phyloP scores from a whole-genome alignment of 352 stramenopile species.

The Phytophthora sp. region DNA sequence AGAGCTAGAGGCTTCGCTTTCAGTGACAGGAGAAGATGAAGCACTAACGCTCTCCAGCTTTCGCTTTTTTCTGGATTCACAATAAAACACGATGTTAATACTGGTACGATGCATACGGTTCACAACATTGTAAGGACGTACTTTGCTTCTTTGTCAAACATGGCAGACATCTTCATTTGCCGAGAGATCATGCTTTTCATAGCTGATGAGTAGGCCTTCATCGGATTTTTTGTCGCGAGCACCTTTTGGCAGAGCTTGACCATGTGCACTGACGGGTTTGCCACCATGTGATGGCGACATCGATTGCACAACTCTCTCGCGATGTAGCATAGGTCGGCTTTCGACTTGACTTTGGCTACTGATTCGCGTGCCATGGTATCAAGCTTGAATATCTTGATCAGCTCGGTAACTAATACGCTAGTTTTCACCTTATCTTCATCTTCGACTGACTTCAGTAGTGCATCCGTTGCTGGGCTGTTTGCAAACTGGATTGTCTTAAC shows the following conservation, averaged over 20 bases:
- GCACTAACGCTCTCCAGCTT: slow-evolving; percentile 61
- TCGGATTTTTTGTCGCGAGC: slow-evolving; percentile 70
- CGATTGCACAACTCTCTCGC: slow-evolving; percentile 79
- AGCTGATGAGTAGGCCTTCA: slow-evolving; percentile 81
- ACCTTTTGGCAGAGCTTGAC: slow-evolving; percentile 84
- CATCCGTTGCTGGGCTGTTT: slow-evolving; percentile 62
- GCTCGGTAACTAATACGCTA: slow-evolving; percentile 59
- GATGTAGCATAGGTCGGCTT: slow-evolving; percentile 73
- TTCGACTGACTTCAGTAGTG: slow-evolving; percentile 60
- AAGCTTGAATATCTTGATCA: slow-evolving; percentile 78
- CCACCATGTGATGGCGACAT: slow-evolving; percentile 80
- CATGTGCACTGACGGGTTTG: slow-evolving; percentile 84
- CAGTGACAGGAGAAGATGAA: slow-evolving; percentile 59
- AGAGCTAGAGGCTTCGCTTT: slow-evolving; percentile 69
- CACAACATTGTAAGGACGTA: slow-evolving; percentile 41
- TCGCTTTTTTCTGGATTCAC: slow-evolving; percentile 68
- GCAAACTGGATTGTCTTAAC: slow-evolving; percentile 75
- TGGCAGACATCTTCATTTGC: slow-evolving; percentile 80
- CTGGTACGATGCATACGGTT: not conserved
- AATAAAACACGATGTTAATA: slow-evolving; percentile 24
- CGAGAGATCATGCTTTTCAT: slow-evolving; percentile 90
- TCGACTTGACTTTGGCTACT: slow-evolving; percentile 63
- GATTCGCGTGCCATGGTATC: slow-evolving; percentile 82
- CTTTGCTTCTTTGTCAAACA: slow-evolving; percentile 75
- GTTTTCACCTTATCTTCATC: slow-evolving; percentile 65